Evolutionary conservation across 106 monocot genomes (phyloP).

Genomic region (Chionographis japonica): DNA sequence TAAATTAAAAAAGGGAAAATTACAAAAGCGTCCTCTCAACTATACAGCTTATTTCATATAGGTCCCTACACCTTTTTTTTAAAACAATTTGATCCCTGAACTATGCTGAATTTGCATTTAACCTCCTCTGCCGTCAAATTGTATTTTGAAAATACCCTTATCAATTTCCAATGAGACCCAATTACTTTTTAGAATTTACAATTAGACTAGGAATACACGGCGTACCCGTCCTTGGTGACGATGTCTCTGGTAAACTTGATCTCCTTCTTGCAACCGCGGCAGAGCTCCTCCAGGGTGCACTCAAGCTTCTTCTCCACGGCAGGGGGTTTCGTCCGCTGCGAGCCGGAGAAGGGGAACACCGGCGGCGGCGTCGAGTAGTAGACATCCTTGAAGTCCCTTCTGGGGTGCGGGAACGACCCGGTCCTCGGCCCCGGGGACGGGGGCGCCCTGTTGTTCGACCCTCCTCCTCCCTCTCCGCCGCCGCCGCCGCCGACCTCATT

Average conservation of each 20-base stretch:
- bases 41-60: too few species aligned
- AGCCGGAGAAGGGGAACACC: conserved; percentile 13
- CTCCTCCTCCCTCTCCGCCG: conserved; percentile 1
- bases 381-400: conserved; percentile 5
- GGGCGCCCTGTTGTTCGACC: not conserved
- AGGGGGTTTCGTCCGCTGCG: conserved; percentile 39
- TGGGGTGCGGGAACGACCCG: not conserved
- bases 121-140: too few species aligned
- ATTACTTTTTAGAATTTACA: too few species aligned
- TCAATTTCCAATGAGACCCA: too few species aligned
- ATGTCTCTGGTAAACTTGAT: conserved; percentile 42
- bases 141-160: too few species aligned
- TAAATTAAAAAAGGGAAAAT: too few species aligned
- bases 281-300: conserved; percentile 79
- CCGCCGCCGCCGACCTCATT: not conserved
- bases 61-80: too few species aligned
- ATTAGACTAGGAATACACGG: not conserved
- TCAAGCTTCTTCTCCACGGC: conserved; percentile 61
- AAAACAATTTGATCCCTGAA: too few species aligned
- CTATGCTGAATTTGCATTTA: too few species aligned
- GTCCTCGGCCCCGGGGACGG: not conserved
- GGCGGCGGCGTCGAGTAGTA: conserved; percentile 1
- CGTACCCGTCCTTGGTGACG: conserved; percentile 44
- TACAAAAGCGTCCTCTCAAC: too few species aligned
- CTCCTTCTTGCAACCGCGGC: conserved; percentile 47